These are phyloP conservation scores for Rhizopogon vinicolor DNA, from an alignment of 768 basidiomycete genomes.

Conservation along the genomic window DNA sequence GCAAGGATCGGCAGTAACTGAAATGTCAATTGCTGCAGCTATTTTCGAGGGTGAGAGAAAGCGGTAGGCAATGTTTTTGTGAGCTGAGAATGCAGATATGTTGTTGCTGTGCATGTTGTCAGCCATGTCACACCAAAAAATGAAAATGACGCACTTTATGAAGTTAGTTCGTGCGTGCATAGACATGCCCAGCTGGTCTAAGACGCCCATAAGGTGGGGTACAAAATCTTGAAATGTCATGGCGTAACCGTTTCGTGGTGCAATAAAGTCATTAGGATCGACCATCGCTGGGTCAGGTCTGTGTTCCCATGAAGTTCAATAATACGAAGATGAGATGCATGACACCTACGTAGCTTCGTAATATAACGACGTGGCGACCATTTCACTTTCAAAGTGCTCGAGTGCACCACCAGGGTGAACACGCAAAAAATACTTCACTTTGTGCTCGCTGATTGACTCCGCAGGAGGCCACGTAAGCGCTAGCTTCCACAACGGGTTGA, in stretches of 20 bases:
- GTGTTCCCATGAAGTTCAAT: slow-evolving; percentile 5
- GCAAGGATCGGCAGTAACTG: slow-evolving; percentile 76
- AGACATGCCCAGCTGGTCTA: slow-evolving; percentile 83
- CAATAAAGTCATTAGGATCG: slow-evolving; percentile 75
- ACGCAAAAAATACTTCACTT: slow-evolving; percentile 78
- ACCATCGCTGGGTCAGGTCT: slow-evolving; percentile 78
- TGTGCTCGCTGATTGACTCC: slow-evolving; percentile 61
- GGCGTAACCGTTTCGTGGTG: slow-evolving; percentile 79
- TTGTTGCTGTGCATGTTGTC: slow-evolving; percentile 51
- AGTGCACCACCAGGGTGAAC: slow-evolving; percentile 83
- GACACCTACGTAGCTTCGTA: slow-evolving; percentile 76
- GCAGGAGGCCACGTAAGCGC: slow-evolving; percentile 76
- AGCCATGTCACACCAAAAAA: slow-evolving; percentile 1
- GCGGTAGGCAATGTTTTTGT: slow-evolving; percentile 89
- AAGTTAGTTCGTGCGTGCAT: slow-evolving; percentile 78
- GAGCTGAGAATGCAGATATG: slow-evolving; percentile 63
- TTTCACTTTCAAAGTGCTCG: slow-evolving; percentile 82
- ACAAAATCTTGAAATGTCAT: slow-evolving; percentile 81
- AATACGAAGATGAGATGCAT: not conserved
- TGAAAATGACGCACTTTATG: slow-evolving; percentile 53
- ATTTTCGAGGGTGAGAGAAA: slow-evolving; percentile 77
- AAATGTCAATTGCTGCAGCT: slow-evolving; percentile 83
- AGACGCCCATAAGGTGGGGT: slow-evolving; percentile 74
- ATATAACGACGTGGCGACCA: slow-evolving; percentile 75
- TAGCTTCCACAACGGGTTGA: slow-evolving; percentile 72